These are phyloP conservation scores for Exophiala xenobiotica DNA, from an alignment of 2,329 filamentous ascomycete species.

Conservation along the genomic window DNA sequence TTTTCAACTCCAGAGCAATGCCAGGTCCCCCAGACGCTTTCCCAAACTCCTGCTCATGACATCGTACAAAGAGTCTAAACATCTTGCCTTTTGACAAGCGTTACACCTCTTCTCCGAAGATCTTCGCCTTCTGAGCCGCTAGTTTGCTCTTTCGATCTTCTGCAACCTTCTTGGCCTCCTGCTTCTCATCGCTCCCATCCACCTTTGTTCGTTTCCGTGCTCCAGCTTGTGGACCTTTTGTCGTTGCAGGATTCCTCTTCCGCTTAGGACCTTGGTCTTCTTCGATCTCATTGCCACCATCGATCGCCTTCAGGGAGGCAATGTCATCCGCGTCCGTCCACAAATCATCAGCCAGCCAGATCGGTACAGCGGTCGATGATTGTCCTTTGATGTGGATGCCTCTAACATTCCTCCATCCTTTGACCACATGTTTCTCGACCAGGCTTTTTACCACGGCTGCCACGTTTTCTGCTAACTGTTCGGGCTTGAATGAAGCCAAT, in stretches of 20 bases:
- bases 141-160: conserved; percentile 25
- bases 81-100: not conserved
- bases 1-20: too few species aligned
- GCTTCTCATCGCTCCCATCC: conserved; percentile 17
- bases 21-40: too few species aligned
- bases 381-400: conserved; percentile 87
- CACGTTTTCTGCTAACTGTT: conserved; percentile 79
- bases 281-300: conserved; percentile 32
- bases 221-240: conserved; percentile 29
- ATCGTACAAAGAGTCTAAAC: not conserved
- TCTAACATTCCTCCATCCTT: conserved; percentile 84
- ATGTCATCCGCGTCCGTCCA: conserved; percentile 74
- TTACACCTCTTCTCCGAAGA: conserved; percentile 20
- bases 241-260: conserved; percentile 26
- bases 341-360: conserved; percentile 90
- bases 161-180: conserved; percentile 8
- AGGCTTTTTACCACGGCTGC: conserved; percentile 67
- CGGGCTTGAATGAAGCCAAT: conserved; percentile 68
- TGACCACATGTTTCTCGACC: conserved; percentile 75
- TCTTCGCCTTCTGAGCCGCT: conserved; percentile 26
- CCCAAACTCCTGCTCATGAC: not conserved
- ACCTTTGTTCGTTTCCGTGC: conserved; percentile 26
- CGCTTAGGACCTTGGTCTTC: conserved; percentile 24
- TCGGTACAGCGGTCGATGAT: conserved; percentile 82
- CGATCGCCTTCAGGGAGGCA: conserved; percentile 58